Percentiles rank a stretch among this genome's conserved stretches.
Conservation (phyloP, 176 grass and related monocot species). For the Triticum urartu region DNA sequence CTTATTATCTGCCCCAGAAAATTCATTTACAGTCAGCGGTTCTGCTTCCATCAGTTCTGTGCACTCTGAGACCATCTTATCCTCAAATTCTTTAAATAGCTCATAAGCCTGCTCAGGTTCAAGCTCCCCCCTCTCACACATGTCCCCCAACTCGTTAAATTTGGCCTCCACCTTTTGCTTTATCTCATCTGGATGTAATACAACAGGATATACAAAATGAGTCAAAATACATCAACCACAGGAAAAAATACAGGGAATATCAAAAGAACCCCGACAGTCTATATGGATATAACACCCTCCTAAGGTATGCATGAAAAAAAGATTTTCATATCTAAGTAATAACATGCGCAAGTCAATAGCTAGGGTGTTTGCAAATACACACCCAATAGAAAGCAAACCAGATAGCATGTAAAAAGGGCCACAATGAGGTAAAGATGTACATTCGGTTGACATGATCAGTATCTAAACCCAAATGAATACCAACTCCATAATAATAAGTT, state of each 20-base stretch:
- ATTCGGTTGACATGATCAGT: not conserved
- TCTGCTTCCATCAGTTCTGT: slow-evolving; percentile 57
- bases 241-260: slow-evolving; percentile 19
- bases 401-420: not conserved
- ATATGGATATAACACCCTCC: slow-evolving; percentile 1
- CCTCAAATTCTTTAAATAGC: slow-evolving; percentile 91
- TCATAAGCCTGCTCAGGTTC: slow-evolving; percentile 85
- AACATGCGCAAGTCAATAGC: not conserved
- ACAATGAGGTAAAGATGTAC: not conserved
- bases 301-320: not conserved
- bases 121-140: slow-evolving; percentile 77
- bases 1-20: slow-evolving; percentile 38
- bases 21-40: slow-evolving; percentile 41
- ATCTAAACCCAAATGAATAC: not conserved
- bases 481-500: not conserved
- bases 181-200: slow-evolving; percentile 71
- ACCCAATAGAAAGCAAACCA: not conserved
- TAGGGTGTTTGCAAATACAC: slow-evolving; percentile 1
- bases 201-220: slow-evolving; percentile 23
- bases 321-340: slow-evolving; percentile 4
- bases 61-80: slow-evolving; percentile 65
- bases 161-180: slow-evolving; percentile 85
- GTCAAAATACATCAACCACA: slow-evolving; percentile 4
- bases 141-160: slow-evolving; percentile 77
- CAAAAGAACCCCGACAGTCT: not conserved